Evolutionary conservation across 176 grass and related monocot genomes (phyloP), one percentile per base, ranked within the genome.

Genomic region (Aegilops sharonensis): DNA sequence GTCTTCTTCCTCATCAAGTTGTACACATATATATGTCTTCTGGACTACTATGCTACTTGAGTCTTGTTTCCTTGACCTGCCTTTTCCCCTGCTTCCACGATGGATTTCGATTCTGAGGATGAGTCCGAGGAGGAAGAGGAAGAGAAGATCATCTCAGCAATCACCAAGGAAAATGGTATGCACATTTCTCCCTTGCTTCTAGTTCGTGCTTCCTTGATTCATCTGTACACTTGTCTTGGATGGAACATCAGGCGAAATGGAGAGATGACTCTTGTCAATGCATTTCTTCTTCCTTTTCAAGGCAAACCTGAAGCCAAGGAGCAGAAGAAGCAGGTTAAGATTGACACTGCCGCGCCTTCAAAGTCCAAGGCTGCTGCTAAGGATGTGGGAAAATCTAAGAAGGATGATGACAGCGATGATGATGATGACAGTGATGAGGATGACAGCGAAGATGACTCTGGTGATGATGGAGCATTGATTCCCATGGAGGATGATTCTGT

Each of bases 281-380:
- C 45, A 5, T 48, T 20, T 13, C 5, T 40, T 37, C 0, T 15
- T 27, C 50, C 5, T 56, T 11, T 9, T 59, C 3, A 42, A 98
- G 91, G 88, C 80, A 91, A 93, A 89, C 30, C 45, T 50, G 68
- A 35, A 21, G 84, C 4, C 5, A 97, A 93, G 77, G 85, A 50
- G 11, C 68, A 74, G 37, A 68, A 77, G 36, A 89, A 86, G 65
- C 77, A 47, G 13, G 84, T 25, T 7, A 95, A 93, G 74, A 73
- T 78, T 9, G 79, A 23, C 30, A 72, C 85, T 31, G 36, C 84
- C 5, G 48, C 14, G 27, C 84, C 79, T 64, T 57, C 85, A 9
- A 92, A 95, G 82, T 5, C 85, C 62, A 88, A 72, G 65, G 11
- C 34, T 24, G 86, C 39, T 17, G 48, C 48, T 5, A 52, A 52